A percentile compares a stretch with the other conserved stretches of the same genome.
Conservation (phyloP, 306 rosid species). For the Inga leiocalycina region DNA sequence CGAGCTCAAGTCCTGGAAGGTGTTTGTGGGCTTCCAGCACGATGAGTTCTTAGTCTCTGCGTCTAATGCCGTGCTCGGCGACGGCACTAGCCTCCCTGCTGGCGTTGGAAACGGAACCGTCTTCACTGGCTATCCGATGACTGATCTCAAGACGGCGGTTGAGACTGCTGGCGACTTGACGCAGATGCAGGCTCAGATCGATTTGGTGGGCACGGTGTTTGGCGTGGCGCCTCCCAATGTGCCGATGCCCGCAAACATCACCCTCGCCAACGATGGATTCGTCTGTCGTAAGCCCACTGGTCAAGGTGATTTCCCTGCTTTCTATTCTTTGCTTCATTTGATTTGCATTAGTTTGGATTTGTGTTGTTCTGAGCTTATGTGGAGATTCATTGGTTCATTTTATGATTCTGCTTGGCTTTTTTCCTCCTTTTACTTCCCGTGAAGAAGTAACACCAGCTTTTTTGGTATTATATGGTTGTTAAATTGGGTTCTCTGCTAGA, state of each 20-base stretch:
- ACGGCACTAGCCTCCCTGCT: constrained; percentile 56
- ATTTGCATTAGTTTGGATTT: background rate
- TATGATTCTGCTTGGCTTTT: background rate
- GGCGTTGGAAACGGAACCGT: constrained; percentile 73
- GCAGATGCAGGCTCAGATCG: constrained; percentile 76
- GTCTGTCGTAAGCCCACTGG: constrained; percentile 44
- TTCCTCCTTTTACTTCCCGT: background rate
- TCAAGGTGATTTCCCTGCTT: constrained; percentile 44
- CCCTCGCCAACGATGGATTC: constrained; percentile 73
- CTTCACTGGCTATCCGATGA: constrained; percentile 60
- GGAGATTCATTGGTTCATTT: background rate
- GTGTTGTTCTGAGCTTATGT: background rate
- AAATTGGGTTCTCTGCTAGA: background rate
- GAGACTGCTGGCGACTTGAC: constrained; percentile 81
- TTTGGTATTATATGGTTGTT: background rate
- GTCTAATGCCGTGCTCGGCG: constrained; percentile 57
- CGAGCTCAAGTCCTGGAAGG: constrained; percentile 76
- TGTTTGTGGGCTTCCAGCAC: constrained; percentile 74
- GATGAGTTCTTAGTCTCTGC: constrained; percentile 66
- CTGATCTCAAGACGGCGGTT: constrained; percentile 81
- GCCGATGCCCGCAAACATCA: constrained; percentile 68
- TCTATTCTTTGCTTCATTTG: background rate
- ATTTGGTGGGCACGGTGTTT: constrained; percentile 64
- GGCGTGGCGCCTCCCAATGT: constrained; percentile 68
- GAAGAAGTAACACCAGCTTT: background rate